A percentile compares a stretch with the other conserved stretches of the same genome.
Conservation (phyloP, 2,329 filamentous ascomycete species). For the Chlorencoelia australis region DNA sequence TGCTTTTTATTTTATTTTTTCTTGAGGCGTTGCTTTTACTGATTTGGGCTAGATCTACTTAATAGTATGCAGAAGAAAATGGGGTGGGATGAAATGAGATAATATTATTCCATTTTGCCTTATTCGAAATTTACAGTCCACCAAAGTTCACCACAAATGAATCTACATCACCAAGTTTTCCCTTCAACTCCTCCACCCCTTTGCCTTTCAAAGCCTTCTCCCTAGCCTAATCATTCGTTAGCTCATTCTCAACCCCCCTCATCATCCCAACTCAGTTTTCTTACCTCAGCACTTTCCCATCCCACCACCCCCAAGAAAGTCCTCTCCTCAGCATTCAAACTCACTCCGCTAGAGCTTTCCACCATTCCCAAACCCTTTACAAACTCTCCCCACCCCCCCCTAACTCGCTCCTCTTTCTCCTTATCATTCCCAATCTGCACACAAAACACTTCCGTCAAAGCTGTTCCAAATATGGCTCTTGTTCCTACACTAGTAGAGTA, state of each 20-base stretch:
- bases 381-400: constrained; percentile 5
- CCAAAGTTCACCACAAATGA: background rate
- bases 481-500: constrained; percentile 7
- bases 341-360: constrained; percentile 4
- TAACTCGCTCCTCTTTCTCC: background rate
- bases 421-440: constrained; percentile 4
- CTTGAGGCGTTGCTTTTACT: background rate
- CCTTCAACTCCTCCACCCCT: background rate
- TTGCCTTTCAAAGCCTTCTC: background rate
- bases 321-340: constrained; percentile 8
- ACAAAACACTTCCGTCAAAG: constrained; percentile 9
- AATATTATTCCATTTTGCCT: background rate
- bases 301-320: constrained; percentile 7
- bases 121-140: background rate
- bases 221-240: background rate
- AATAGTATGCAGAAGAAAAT: background rate
- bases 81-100: background rate
- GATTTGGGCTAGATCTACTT: background rate
- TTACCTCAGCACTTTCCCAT: constrained; percentile 7
- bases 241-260: background rate
- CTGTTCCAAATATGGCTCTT: background rate
- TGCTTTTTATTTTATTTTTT: background rate
- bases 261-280: too few species aligned
- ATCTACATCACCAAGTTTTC: background rate
- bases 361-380: background rate